These are phyloP conservation scores for Deinandra increscens DNA, from an alignment of 129 eudicot genomes.

Conservation along the genomic window DNA sequence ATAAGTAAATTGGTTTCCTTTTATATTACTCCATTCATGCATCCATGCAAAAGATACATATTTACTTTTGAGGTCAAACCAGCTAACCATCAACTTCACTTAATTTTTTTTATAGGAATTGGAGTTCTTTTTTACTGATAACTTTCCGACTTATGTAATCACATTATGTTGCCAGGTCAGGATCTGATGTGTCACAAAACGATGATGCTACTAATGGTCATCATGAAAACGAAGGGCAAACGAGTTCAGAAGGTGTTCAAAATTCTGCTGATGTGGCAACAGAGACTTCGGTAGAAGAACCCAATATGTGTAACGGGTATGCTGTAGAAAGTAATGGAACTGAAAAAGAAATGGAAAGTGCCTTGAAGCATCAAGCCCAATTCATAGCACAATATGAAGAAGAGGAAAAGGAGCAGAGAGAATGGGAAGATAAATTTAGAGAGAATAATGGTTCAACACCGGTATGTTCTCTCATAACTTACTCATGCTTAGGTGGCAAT, in stretches of 20 bases:
- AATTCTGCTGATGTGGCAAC: conserved; percentile 36
- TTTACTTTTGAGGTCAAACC: conserved; percentile 5
- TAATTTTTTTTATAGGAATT: not conserved
- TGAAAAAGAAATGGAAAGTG: conserved; percentile 62
- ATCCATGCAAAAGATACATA: not conserved
- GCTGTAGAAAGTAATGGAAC: conserved; percentile 30
- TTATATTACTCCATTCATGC: not conserved
- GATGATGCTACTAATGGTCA: conserved; percentile 30
- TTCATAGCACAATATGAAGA: conserved; percentile 66
- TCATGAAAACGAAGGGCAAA: conserved; percentile 25
- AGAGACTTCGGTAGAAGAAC: conserved; percentile 33
- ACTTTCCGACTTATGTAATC: not conserved
- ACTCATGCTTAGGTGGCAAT: not conserved
- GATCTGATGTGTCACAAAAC: conserved; percentile 40
- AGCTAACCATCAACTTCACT: not conserved
- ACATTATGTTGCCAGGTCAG: conserved; percentile 54
- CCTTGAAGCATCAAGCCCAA: conserved; percentile 65
- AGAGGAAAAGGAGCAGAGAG: conserved; percentile 87
- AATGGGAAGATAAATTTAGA: conserved; percentile 89
- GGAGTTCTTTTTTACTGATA: not conserved
- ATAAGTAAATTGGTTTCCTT: not conserved
- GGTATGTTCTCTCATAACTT: conserved; percentile 41
- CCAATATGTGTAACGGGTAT: conserved; percentile 32
- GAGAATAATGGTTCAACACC: conserved; percentile 60
- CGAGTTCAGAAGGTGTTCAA: conserved; percentile 36